Evolutionary conservation across 1,284 basidiomycete species (phyloP), one percentile per base, ranked within the genome.

Genomic region (Rhodofomes roseus): DNA sequence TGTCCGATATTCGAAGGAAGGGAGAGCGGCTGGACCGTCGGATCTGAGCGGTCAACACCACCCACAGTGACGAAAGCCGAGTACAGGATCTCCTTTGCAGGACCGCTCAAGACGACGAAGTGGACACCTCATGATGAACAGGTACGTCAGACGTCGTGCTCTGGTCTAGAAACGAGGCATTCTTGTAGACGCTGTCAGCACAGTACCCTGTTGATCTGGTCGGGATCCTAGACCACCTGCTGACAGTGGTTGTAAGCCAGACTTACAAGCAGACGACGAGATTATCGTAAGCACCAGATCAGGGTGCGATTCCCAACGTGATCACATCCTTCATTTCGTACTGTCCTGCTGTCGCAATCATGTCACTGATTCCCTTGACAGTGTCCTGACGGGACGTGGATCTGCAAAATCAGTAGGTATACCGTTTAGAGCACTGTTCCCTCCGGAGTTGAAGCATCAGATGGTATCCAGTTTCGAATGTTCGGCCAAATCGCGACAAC

Each of bases 351-450:
- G 6, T 6, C 18, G 27, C 20, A 14, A 18, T 8, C 20, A 7
- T 12, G 6, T 27, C 16, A 29, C 46, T 27, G 22, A 48, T 22
- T 29, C 11, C 14, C 58, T n/a, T 14, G 37, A 20, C 61, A 76
- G 73, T 76, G 74, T 57, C 68, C 73, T 7, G 61, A 67, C 0
- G 74, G 74, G 29, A 73, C 74, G 5, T 74, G 72, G 72, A 68
- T 74, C 37, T 76, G 75, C 62, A 56, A 69, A 64, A 76, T 64
- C 4, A 65, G 74, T 72, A 56, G 63, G 71, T 64, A 12, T 56
- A 20, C 14, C 37, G 37, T 39, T 39, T 6, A 39, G 14, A 4
- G 4, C 6, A 16, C 22, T 36, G 7, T n/a, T 22, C 2, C 23
- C 12, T 34, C 11, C 31, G 31, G 11, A 11, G 11, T 34, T 34